Conservation (phyloP, 768 basidiomycete species). For the Mycena belliarum region DNA sequence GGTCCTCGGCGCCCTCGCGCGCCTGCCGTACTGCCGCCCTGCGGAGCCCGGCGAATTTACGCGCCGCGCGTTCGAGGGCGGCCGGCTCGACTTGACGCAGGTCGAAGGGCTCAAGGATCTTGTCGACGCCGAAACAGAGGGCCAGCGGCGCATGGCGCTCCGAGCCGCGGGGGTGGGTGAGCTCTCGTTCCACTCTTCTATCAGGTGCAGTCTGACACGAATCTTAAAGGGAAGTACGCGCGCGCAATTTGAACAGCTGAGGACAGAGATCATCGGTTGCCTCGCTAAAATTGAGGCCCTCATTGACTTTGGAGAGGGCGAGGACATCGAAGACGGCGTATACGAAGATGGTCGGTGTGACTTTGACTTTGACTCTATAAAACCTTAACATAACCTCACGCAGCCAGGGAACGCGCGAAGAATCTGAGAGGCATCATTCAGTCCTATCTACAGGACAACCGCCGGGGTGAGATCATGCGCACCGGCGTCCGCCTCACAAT, state of each 20-base stretch:
- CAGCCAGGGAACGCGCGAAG: constrained; percentile 56
- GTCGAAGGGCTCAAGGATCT: constrained; percentile 88
- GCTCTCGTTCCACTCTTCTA: not conserved
- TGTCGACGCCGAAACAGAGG: constrained; percentile 86
- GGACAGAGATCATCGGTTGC: constrained; percentile 67
- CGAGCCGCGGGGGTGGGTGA: constrained; percentile 63
- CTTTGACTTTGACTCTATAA: not conserved
- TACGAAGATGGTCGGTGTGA: constrained; percentile 60
- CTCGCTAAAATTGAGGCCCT: constrained; percentile 83
- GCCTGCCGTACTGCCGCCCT: constrained; percentile 65
- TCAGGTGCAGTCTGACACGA: constrained; percentile 1
- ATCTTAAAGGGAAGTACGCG: constrained; percentile 61
- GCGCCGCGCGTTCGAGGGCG: constrained; percentile 76
- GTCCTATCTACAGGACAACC: constrained; percentile 64
- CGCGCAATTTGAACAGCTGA: constrained; percentile 60
- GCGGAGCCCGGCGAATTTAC: constrained; percentile 92
- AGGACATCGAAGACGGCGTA: constrained; percentile 84
- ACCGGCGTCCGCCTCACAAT: constrained; percentile 83
- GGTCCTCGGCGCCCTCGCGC: constrained; percentile 63
- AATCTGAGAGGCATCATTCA: constrained; percentile 53
- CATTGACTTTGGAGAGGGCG: constrained; percentile 93
- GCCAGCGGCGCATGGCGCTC: constrained; percentile 74
- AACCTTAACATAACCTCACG: not conserved
- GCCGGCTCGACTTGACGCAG: constrained; percentile 83
- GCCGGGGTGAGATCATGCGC: constrained; percentile 81